phyloP scores from a whole-genome alignment of 257 asterid species.

The Prunella vulgaris region DNA sequence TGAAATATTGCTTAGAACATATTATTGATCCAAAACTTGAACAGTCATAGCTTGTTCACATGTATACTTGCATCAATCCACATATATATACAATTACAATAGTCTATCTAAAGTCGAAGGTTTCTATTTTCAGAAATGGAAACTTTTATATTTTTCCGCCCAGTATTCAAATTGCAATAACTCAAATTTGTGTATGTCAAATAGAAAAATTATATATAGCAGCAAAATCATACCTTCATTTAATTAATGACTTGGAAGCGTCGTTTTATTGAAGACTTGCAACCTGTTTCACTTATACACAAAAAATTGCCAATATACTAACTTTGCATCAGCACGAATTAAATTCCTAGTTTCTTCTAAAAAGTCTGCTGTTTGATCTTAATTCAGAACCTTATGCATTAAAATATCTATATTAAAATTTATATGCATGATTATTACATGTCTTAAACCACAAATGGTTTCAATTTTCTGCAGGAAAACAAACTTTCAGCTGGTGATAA shows the following conservation, averaged over 20 bases:
- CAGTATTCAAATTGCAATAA: background rate
- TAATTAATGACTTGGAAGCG: no score
- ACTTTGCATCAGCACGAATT: background rate
- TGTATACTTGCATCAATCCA: background rate
- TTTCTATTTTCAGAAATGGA: background rate
- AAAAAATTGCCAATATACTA: background rate
- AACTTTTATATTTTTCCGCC: background rate
- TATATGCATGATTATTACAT: background rate
- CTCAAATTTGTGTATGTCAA: no score
- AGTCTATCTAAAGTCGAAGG: background rate
- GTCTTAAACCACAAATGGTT: background rate
- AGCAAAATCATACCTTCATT: background rate
- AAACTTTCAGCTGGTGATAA: conserved; percentile 27
- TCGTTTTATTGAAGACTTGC: no score
- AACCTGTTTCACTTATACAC: background rate
- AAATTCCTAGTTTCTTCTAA: background rate
- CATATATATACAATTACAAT: background rate
- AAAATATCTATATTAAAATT: background rate
- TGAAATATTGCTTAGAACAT: background rate
- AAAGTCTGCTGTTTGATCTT: background rate
- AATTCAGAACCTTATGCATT: background rate
- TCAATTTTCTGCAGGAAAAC: conserved; percentile 38
- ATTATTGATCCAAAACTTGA: background rate
- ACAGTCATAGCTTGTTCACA: background rate
- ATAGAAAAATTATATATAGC: no score